Base-by-base conservation (phyloP, 345 rosid species). In the Boechera retrofracta region DNA sequence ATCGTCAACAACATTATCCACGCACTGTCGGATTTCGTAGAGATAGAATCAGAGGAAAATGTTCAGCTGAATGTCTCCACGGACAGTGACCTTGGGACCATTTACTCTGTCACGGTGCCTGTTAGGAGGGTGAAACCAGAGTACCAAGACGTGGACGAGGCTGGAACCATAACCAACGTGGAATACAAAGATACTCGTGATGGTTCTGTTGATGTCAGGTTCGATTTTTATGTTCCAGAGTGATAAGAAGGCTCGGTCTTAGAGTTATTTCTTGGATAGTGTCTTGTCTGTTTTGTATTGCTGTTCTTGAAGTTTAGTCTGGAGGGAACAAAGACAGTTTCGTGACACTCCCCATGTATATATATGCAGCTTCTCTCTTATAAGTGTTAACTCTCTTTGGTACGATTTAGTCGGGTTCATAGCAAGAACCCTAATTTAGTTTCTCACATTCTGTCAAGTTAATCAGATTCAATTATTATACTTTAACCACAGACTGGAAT, bases 81-180 rank as follows among this genome's bases (percentile, higher is more conserved):
- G 3, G 98, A 94, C 53, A 72, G 89, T 44, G 98, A 92, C 77
- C 86, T 92, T 1, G 98, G 99, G 26, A 95, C 98, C 0, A 85
- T 95, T 35, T 95, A 92, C 87, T 95, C 99, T 0, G 98, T 95
- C 71, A 89, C 91, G 0, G 98, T 95, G 64, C 99, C 98, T 38
- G 91, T 95, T 38, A 85, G 98, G 35, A 88, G 98, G 72, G 98
- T 92, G 76, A 92, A 87, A 86, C 87, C 91, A 41, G 96, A 84
- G 77, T 86, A 95, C 85, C 98, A 83, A 75, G 94, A 83, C 1
- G 71, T 58, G 28, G 89, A 89, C 36, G 97, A 88, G 72, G 69
- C 32, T 38, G 94, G 94, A 42, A 49, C 89, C 0, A 91, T 92
- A 77, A 83, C 91, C 6, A 91, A 95, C 72, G 81, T 91, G 2